phyloP scores from a whole-genome alignment of 2,329 filamentous ascomycete genomes.

The Aspergillus candidus region DNA sequence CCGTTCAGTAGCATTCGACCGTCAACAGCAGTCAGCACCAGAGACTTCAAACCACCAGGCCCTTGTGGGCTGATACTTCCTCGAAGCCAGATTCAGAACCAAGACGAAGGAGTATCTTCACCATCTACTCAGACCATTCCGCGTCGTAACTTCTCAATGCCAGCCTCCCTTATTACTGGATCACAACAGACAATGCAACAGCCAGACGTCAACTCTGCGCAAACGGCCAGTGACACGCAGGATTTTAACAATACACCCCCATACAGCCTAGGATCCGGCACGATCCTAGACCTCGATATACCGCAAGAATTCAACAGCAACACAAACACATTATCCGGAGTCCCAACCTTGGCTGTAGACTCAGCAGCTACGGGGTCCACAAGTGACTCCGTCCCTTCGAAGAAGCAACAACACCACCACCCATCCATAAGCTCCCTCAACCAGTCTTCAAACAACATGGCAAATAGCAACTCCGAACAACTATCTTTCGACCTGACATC shows the following conservation, averaged over 20 bases:
- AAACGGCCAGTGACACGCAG: not conserved
- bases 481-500: no score
- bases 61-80: no score
- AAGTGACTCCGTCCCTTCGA: slow-evolving; percentile 23
- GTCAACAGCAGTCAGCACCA: slow-evolving; percentile 6
- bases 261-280: slow-evolving; percentile 1
- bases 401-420: slow-evolving; percentile 14
- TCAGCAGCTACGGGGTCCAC: slow-evolving; percentile 27
- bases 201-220: not conserved
- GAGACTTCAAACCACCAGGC: not conserved
- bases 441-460: no score
- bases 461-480: no score
- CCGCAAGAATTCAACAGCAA: slow-evolving; percentile 28
- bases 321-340: slow-evolving; percentile 27
- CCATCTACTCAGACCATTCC: no score
- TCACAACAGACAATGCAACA: slow-evolving; percentile 12
- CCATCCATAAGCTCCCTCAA: slow-evolving; percentile 7
- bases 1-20: slow-evolving; percentile 24
- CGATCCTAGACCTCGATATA: slow-evolving; percentile 28
- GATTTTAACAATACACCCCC: slow-evolving; percentile 6
- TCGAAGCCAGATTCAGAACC: no score
- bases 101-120: no score
- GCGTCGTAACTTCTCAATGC: slow-evolving; percentile 1
- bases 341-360: slow-evolving; percentile 18
- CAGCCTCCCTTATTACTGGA: slow-evolving; percentile 21